Evolutionary conservation across 1,284 basidiomycete species (phyloP).

Genomic region (Tilletia indica): DNA sequence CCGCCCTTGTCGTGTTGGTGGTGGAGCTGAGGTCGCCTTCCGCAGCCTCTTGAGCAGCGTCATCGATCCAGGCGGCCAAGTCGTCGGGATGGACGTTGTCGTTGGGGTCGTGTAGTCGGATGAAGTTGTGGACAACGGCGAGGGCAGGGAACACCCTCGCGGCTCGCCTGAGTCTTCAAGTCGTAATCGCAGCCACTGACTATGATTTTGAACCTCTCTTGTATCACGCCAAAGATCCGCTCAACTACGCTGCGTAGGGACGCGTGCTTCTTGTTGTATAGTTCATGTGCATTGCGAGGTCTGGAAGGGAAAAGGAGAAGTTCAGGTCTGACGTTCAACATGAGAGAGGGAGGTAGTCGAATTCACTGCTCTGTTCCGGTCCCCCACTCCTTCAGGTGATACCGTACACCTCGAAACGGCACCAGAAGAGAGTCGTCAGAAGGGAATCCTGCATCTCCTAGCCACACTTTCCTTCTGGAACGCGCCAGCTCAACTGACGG

Average conservation of each 20-base stretch:
- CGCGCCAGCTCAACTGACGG: not conserved
- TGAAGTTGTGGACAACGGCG: not conserved
- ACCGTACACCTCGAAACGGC: not conserved
- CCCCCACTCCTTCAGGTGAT: not conserved
- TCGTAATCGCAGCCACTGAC: too few species aligned
- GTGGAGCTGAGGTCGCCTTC: not conserved
- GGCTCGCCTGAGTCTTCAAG: too few species aligned
- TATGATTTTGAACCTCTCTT: too few species aligned
- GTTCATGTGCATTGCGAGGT: slow-evolving; percentile 9
- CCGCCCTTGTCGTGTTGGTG: too few species aligned
- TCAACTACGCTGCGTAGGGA: not conserved
- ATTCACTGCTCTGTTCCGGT: not conserved
- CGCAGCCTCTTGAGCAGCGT: not conserved
- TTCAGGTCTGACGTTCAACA: not conserved
- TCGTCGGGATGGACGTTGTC: not conserved
- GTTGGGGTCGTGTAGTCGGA: not conserved
- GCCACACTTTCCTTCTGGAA: not conserved
- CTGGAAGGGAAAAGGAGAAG: not conserved
- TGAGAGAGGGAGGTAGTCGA: too few species aligned
- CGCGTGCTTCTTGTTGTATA: not conserved
- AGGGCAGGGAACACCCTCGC: not conserved
- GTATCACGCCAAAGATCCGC: not conserved
- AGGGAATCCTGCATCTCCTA: not conserved
- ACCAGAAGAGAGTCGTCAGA: not conserved
- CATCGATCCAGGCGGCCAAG: not conserved